These are phyloP conservation scores for Aspergillus bertholletiae DNA, from an alignment of 495 filamentous ascomycete species.

Conservation along the genomic window DNA sequence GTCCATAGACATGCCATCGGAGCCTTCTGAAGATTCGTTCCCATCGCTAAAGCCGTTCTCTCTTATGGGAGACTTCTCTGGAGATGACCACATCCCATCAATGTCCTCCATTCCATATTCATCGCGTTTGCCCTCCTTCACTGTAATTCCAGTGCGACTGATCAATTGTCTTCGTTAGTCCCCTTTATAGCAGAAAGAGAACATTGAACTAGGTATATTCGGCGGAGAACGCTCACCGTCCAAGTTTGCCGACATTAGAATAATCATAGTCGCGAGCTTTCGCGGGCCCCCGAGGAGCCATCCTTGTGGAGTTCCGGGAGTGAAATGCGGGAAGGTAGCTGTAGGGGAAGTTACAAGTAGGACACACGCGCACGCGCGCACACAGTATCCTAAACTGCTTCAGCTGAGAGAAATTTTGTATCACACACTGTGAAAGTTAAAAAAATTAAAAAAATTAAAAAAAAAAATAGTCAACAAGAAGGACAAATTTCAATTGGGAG, in stretches of 20 bases:
- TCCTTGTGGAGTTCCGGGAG: slow-evolving; percentile 21
- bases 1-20: slow-evolving; percentile 48
- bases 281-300: slow-evolving; percentile 44
- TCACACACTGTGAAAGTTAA: not conserved
- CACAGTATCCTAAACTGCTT: not conserved
- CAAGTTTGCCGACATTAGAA: slow-evolving; percentile 60
- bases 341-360: not conserved
- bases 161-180: slow-evolving; percentile 9
- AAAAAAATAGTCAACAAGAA: not conserved
- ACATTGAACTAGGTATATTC: not conserved
- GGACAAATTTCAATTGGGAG: not conserved
- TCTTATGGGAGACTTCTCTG: slow-evolving; percentile 56
- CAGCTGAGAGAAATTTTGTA: not conserved
- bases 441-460: too few relatives aligned
- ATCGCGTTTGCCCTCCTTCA: slow-evolving; percentile 81
- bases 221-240: slow-evolving; percentile 46
- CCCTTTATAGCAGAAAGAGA: not conserved
- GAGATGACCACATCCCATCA: slow-evolving; percentile 84
- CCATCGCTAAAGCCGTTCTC: slow-evolving; percentile 30
- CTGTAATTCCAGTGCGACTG: slow-evolving; percentile 78
- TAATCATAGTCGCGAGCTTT: slow-evolving; percentile 58
- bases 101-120: slow-evolving; percentile 89
- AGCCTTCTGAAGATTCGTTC: slow-evolving; percentile 32
- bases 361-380: not conserved
- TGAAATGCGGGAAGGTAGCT: slow-evolving; percentile 3